Base-by-base conservation (phyloP, 371 early-diverging fungal genomes). In the Pancytospora philotis region DNA sequence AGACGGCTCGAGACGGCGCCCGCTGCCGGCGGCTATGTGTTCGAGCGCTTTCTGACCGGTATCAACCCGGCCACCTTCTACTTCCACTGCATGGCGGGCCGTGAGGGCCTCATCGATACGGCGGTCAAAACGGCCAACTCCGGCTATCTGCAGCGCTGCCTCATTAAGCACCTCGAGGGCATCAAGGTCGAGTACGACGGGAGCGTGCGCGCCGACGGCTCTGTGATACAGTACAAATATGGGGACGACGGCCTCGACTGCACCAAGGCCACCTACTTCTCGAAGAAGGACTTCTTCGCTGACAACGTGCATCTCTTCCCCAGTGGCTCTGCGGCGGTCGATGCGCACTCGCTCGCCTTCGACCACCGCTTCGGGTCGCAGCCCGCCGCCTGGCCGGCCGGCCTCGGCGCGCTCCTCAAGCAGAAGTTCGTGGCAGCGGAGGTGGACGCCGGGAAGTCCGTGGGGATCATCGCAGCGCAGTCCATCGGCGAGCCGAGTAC, bases 21-120 rank as follows among this genome's bases (percentile, higher is more conserved):
- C 71, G 85, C 88, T 1, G 92, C 97, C 37, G 95, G 93, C 79
- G 99, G 99, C 38, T 97, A 86, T 77, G 90, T 97, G 79, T 87
- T 90, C 27, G 92, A 92, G 67, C 88, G 98, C 75, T 99, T 97
- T 89, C 87, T 99, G 85, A 93, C 94, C 1, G 99, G 99, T 55
- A 90, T 99, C 73, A 87, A 88, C 73, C 93, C 94, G 27, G 91
- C 92, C 67, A 84, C 84, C 69, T 87, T 83, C 79, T 86, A 76
- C 73, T 86, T 87, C 80, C 86, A 87, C 76, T 92, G 92, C 80
- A 99, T 98, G 98, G 97, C 98, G 70, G 99, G 99, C 76, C 91
- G 99, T 83, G 99, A 98, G 86, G 99, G 99, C 73, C 83, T 98
- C 28, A 94, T 98, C 73, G 99, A 98, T 84, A 98, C 99, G 0